These are phyloP conservation scores for Kwoniella mangroviensis DNA, from an alignment of 768 basidiomycete genomes.

Conservation along the genomic window DNA sequence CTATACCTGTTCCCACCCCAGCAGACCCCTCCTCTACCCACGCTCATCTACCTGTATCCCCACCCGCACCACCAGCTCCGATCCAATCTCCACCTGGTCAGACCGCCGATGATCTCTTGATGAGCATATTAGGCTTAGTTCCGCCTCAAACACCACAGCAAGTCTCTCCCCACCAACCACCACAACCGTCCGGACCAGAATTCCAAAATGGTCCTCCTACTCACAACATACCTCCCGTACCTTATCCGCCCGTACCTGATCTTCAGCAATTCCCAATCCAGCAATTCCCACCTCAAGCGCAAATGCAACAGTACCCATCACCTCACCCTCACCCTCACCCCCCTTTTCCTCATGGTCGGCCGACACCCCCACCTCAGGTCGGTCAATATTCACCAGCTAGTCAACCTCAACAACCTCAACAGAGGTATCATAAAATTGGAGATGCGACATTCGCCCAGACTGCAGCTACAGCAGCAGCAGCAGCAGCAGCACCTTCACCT, in stretches of 20 bases:
- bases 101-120: conserved; percentile 46
- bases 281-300: conserved; percentile 11
- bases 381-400: not conserved
- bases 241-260: not conserved
- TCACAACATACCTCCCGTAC: not conserved
- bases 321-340: conserved; percentile 1
- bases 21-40: not conserved
- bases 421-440: conserved; percentile 17
- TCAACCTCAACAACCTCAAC: conserved; percentile 1
- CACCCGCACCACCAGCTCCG: conserved; percentile 18
- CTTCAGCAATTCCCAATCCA: not conserved
- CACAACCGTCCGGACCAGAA: not conserved
- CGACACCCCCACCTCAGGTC: not conserved
- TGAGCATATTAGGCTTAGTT: conserved; percentile 38
- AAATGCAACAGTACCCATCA: conserved; percentile 6
- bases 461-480: not conserved
- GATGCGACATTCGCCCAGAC: conserved; percentile 26
- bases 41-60: not conserved
- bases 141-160: conserved; percentile 10
- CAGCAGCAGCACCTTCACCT: not conserved
- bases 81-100: conserved; percentile 41
- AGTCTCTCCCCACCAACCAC: not conserved
- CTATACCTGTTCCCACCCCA: not conserved
- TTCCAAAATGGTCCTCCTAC: not conserved
- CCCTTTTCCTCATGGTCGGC: not conserved